Evolutionary conservation across 495 filamentous ascomycete genomes (phyloP).

Genomic region (Penicillium longicatenatum): DNA sequence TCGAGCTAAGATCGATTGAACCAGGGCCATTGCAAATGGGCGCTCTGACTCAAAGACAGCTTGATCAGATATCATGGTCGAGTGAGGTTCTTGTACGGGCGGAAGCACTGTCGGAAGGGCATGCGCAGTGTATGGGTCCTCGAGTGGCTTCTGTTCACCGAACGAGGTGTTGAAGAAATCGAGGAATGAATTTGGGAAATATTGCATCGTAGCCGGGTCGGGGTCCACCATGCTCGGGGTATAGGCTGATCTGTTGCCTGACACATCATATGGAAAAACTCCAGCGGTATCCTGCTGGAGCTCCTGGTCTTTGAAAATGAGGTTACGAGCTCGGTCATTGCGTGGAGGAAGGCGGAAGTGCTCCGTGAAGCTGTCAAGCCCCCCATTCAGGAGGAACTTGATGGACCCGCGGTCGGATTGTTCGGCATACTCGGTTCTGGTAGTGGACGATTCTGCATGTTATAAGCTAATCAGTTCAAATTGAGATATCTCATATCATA

Average conservation of each 20-base stretch:
- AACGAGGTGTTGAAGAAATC: conserved; percentile 49
- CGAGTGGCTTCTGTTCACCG: conserved; percentile 31
- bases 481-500: conserved; percentile 6
- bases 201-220: conserved; percentile 30
- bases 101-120: conserved; percentile 19
- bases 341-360: conserved; percentile 44
- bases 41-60: conserved; percentile 37
- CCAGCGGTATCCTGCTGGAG: conserved; percentile 22
- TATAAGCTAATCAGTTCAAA: conserved; percentile 3
- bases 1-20: conserved; percentile 40
- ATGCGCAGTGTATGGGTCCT: conserved; percentile 23
- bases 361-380: conserved; percentile 49
- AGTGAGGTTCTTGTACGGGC: conserved; percentile 21
- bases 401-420: conserved; percentile 49
- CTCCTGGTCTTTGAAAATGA: conserved; percentile 33
- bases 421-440: conserved; percentile 27
- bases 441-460: conserved; percentile 23
- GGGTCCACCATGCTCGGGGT: conserved; percentile 27
- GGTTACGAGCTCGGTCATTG: conserved; percentile 39
- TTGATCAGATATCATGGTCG: conserved; percentile 20
- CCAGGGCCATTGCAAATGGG: conserved; percentile 39
- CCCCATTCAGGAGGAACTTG: conserved; percentile 50
- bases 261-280: conserved; percentile 22
- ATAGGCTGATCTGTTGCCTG: conserved; percentile 19
- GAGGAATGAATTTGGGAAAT: conserved; percentile 44